Percentiles rank a stretch among this genome's conserved stretches.
These are phyloP conservation scores for Panaeolus cyanescens DNA, from an alignment of 768 basidiomycete genomes.

Conservation along the genomic window DNA sequence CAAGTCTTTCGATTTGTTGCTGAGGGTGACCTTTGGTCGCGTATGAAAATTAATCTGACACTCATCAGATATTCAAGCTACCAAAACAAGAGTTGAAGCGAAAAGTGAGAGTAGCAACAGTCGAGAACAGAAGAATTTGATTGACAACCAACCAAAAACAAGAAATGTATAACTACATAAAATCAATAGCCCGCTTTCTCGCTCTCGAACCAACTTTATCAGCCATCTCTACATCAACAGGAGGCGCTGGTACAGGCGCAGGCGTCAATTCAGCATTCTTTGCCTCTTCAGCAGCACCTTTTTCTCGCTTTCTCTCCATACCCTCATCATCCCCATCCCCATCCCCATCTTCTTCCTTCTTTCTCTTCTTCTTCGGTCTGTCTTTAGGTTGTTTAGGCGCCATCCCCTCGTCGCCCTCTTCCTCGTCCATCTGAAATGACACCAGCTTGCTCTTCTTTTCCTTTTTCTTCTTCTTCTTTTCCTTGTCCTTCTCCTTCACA, in stretches of 20 bases:
- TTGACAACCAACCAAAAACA: not conserved
- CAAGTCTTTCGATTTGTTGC: no score
- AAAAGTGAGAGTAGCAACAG: no score
- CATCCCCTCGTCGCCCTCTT: constrained; percentile 47
- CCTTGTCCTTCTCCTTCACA: constrained; percentile 47
- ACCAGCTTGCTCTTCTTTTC: constrained; percentile 53
- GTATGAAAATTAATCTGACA: no score
- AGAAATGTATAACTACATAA: constrained; percentile 46
- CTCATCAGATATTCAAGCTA: no score
- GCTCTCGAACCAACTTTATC: constrained; percentile 33
- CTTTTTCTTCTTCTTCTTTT: constrained; percentile 52
- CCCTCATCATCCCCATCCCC: constrained; percentile 42
- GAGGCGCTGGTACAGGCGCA: constrained; percentile 27
- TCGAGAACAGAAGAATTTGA: not conserved
- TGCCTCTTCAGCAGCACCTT: constrained; percentile 41
- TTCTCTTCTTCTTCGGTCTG: constrained; percentile 45
- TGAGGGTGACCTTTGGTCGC: no score
- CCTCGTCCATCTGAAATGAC: constrained; percentile 74
- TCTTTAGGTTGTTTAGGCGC: constrained; percentile 35
- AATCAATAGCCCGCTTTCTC: constrained; percentile 76
- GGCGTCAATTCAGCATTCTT: constrained; percentile 59
- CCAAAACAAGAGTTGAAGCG: no score
- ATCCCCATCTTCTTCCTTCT: constrained; percentile 38
- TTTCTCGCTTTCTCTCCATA: constrained; percentile 49
- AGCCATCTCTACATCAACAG: constrained; percentile 18